These are phyloP conservation scores for Mycena galopus DNA, from an alignment of 768 basidiomycete genomes.

Conservation along the genomic window DNA sequence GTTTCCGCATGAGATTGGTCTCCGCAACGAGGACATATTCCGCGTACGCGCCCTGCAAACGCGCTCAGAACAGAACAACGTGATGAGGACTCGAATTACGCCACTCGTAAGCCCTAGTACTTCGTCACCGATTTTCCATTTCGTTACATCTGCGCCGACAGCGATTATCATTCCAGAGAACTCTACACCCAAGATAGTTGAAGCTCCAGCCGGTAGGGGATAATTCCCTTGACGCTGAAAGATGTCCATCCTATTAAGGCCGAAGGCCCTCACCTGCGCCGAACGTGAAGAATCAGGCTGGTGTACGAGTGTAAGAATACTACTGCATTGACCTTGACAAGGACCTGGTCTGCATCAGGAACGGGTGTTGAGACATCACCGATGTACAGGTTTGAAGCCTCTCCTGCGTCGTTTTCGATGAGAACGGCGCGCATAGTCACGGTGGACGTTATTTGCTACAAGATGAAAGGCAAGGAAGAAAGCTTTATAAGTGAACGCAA, in stretches of 20 bases:
- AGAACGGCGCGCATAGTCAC: conserved; percentile 65
- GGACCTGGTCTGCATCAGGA: conserved; percentile 60
- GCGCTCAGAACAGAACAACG: not conserved
- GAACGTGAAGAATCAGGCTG: not conserved
- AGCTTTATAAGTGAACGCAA: too few species aligned
- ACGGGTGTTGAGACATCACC: conserved; percentile 65
- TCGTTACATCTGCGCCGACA: conserved; percentile 51
- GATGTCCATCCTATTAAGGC: conserved; percentile 77
- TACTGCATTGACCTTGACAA: conserved; percentile 63
- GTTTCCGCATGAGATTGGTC: conserved; percentile 80
- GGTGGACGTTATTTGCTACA: not conserved
- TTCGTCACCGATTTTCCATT: conserved; percentile 62
- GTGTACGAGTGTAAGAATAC: conserved; percentile 12
- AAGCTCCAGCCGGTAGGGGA: conserved; percentile 66
- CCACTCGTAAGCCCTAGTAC: conserved; percentile 73
- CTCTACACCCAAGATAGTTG: conserved; percentile 74
- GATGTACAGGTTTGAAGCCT: conserved; percentile 71
- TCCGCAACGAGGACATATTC: conserved; percentile 80
- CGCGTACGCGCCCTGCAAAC: conserved; percentile 85
- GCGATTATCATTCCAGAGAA: conserved; percentile 67
- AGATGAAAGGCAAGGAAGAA: too few species aligned
- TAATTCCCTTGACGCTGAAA: conserved; percentile 64
- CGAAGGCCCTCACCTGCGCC: conserved; percentile 67
- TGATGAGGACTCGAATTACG: conserved; percentile 50
- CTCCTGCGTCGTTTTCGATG: conserved; percentile 70